These are phyloP conservation scores for Blastobotrys attinorum DNA, from an alignment of 805 yeast genomes.

Conservation along the genomic window DNA sequence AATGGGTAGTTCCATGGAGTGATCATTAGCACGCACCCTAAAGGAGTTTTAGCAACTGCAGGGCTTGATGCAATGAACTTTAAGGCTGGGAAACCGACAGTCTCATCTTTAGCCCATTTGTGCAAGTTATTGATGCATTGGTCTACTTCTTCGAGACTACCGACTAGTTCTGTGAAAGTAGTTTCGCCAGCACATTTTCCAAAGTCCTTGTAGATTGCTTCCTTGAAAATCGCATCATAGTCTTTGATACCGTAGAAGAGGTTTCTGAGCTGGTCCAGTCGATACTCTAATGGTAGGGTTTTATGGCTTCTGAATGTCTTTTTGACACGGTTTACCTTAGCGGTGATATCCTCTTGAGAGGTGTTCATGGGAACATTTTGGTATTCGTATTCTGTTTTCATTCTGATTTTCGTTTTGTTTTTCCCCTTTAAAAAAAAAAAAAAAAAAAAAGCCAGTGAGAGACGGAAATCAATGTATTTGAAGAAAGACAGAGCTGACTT, in stretches of 20 bases:
- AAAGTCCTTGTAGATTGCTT: constrained; percentile 60
- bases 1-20: constrained; percentile 81
- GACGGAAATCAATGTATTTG: too few species aligned
- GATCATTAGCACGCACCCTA: constrained; percentile 65
- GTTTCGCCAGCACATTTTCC: constrained; percentile 60
- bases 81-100: constrained; percentile 11
- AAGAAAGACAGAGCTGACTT: too few species aligned
- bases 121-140: constrained; percentile 52
- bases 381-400: constrained; percentile 3
- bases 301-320: constrained; percentile 39
- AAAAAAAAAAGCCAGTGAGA: too few species aligned
- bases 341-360: constrained; percentile 42
- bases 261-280: constrained; percentile 58
- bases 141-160: constrained; percentile 46
- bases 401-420: not conserved
- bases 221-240: constrained; percentile 43
- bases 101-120: constrained; percentile 50
- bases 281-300: constrained; percentile 43
- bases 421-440: not conserved
- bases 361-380: constrained; percentile 26
- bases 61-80: constrained; percentile 20
- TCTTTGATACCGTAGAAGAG: constrained; percentile 58
- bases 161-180: constrained; percentile 46
- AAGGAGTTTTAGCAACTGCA: constrained; percentile 27
- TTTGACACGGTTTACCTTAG: constrained; percentile 36